Evolutionary conservation across 768 basidiomycete species (phyloP).

Genomic region (Phaeolepiota aurea): DNA sequence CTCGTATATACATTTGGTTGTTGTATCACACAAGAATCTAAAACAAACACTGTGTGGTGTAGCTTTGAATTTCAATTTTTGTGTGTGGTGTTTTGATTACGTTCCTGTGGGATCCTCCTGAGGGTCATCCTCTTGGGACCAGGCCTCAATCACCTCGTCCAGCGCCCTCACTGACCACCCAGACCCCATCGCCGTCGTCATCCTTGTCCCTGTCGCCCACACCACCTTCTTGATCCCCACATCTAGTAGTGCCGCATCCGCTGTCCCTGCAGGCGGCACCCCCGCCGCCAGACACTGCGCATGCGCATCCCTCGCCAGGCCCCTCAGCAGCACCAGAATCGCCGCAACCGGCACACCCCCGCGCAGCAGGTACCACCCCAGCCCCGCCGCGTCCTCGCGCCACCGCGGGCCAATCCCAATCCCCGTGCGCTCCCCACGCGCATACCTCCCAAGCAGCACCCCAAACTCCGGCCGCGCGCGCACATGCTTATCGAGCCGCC

Average conservation of each 20-base stretch:
- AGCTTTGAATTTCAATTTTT: too few species aligned
- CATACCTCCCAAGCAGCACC: conserved; percentile 42
- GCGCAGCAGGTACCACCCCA: conserved; percentile 67
- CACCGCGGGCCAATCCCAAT: conserved; percentile 6
- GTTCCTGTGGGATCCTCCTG: too few species aligned
- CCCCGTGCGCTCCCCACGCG: conserved; percentile 32
- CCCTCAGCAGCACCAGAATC: conserved; percentile 50
- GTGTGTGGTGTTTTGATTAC: too few species aligned
- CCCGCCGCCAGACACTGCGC: conserved; percentile 33
- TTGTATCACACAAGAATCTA: too few species aligned
- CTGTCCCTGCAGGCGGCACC: conserved; percentile 45
- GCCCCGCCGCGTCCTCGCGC: conserved; percentile 10
- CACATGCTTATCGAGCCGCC: conserved; percentile 36
- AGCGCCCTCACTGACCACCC: conserved; percentile 70
- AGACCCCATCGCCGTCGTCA: conserved; percentile 59
- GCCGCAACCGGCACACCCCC: conserved; percentile 67
- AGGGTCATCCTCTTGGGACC: conserved; percentile 28
- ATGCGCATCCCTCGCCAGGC: conserved; percentile 57
- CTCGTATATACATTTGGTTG: not conserved
- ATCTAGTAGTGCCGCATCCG: conserved; percentile 25
- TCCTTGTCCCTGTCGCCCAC: conserved; percentile 77
- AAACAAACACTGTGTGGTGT: too few species aligned
- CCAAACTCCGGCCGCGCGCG: conserved; percentile 32
- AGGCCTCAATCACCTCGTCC: conserved; percentile 55
- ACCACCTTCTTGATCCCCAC: conserved; percentile 75